Evolutionary conservation across 768 basidiomycete genomes (phyloP).

Genomic region (Epithele typhae): DNA sequence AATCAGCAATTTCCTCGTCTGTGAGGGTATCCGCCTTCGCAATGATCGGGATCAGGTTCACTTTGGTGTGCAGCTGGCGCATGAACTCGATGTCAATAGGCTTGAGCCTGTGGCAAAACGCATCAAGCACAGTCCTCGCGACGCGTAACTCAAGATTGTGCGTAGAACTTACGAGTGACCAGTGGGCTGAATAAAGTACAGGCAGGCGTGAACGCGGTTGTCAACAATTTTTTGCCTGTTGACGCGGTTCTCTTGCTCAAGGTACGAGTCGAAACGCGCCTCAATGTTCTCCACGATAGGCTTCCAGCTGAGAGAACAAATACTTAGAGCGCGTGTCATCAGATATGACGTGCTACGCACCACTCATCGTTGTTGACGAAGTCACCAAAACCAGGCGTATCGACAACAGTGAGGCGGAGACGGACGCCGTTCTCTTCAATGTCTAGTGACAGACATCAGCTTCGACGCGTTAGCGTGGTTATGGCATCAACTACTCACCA

Average conservation of each 20-base stretch:
- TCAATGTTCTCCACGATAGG: conserved; percentile 99
- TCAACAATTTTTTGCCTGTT: conserved; percentile 92
- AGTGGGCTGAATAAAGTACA: conserved; percentile 99
- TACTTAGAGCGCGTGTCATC: too few species aligned
- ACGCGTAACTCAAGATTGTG: too few species aligned
- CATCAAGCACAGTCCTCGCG: too few species aligned
- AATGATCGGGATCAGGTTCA: conserved; percentile 98
- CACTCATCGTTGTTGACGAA: conserved; percentile 99
- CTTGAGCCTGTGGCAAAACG: conserved; percentile 62
- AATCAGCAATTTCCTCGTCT: conserved; percentile 88
- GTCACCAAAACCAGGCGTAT: conserved; percentile 98
- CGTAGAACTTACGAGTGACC: conserved; percentile 73
- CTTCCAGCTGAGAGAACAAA: conserved; percentile 69
- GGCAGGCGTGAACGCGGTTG: conserved; percentile 96
- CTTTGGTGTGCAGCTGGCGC: conserved; percentile 93
- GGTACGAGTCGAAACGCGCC: conserved; percentile 93
- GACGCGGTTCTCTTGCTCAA: conserved; percentile 98
- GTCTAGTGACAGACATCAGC: conserved; percentile 45
- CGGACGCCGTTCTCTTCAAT: conserved; percentile 99
- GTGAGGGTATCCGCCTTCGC: conserved; percentile 98
- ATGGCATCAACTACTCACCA: conserved; percentile 46
- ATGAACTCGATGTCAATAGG: conserved; percentile 99
- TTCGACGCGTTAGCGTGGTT: background rate
- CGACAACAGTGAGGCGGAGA: conserved; percentile 96
- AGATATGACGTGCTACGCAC: conserved; percentile 34